Percentiles rank a stretch among this genome's conserved stretches.
phyloP scores from a whole-genome alignment of 352 stramenopile genomes.

The Phytophthora pini region DNA sequence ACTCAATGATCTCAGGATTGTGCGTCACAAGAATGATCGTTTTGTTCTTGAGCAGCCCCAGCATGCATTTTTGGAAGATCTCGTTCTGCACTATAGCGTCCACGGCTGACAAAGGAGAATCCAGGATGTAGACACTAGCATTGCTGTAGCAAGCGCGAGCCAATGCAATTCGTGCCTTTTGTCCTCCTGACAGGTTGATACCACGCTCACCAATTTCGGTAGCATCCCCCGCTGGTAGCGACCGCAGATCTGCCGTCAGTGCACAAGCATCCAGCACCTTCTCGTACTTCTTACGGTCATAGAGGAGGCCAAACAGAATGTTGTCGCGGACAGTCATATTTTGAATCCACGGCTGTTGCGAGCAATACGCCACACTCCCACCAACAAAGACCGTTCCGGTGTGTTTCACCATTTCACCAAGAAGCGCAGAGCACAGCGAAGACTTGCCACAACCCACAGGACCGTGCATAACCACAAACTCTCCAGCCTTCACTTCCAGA shows the following conservation, averaged over 20 bases:
- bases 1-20: slow-evolving; percentile 55
- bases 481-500: slow-evolving; percentile 72
- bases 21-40: slow-evolving; percentile 69
- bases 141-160: slow-evolving; percentile 71
- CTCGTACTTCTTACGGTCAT: slow-evolving; percentile 60
- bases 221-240: slow-evolving; percentile 73
- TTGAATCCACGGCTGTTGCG: slow-evolving; percentile 93
- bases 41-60: slow-evolving; percentile 54
- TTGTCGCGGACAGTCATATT: slow-evolving; percentile 84
- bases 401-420: slow-evolving; percentile 89
- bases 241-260: slow-evolving; percentile 69
- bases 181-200: slow-evolving; percentile 66
- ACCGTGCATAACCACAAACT: slow-evolving; percentile 92
- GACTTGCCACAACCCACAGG: slow-evolving; percentile 93
- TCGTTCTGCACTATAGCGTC: slow-evolving; percentile 75
- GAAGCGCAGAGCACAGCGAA: slow-evolving; percentile 52
- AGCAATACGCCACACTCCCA: slow-evolving; percentile 75
- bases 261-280: slow-evolving; percentile 68
- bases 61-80: slow-evolving; percentile 77
- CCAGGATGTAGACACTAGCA: slow-evolving; percentile 50
- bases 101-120: slow-evolving; percentile 53
- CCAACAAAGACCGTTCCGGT: slow-evolving; percentile 47
- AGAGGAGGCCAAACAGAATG: slow-evolving; percentile 92
- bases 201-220: slow-evolving; percentile 75
- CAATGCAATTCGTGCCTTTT: slow-evolving; percentile 67